Evolutionary conservation across 108 stramenopile species (phyloP).

Genomic region (Nannochloropsis granulata): DNA sequence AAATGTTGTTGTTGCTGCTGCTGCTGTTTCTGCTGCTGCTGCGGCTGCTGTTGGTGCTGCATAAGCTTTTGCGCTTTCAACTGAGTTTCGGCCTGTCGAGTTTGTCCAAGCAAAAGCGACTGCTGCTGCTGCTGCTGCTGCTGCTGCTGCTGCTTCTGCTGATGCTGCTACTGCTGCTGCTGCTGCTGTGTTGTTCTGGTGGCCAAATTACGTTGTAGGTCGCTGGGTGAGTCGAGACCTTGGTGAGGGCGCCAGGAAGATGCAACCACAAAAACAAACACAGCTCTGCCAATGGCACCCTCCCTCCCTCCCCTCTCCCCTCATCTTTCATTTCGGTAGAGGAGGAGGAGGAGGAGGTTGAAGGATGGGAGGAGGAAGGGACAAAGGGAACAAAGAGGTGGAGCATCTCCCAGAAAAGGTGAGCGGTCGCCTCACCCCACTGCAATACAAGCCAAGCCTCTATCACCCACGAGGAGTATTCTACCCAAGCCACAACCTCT

Average conservation of each 20-base stretch:
- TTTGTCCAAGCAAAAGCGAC: too few species aligned
- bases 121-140: background rate
- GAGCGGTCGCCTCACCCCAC: background rate
- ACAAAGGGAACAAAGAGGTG: background rate
- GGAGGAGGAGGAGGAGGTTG: background rate
- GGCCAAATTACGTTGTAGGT: background rate
- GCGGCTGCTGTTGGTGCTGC: background rate
- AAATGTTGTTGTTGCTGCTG: background rate
- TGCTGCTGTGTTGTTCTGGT: background rate
- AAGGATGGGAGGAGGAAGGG: background rate
- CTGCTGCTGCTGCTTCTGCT: too few species aligned
- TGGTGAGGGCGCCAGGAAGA: background rate
- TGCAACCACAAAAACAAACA: background rate
- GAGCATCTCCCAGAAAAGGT: background rate
- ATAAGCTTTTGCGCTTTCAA: background rate
- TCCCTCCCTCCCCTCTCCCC: too few species aligned
- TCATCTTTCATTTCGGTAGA: too few species aligned
- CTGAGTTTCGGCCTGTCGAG: too few species aligned
- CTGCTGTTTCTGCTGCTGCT: background rate
- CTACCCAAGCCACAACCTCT: background rate
- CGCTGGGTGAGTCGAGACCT: background rate
- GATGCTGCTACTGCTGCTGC: too few species aligned
- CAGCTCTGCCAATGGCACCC: background rate
- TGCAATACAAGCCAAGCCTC: too few species aligned
- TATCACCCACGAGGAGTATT: too few species aligned